Evolutionary conservation across 805 yeast genomes (phyloP), one percentile per base, ranked within the genome.

Genomic region (Myxozyma mucilagina): DNA sequence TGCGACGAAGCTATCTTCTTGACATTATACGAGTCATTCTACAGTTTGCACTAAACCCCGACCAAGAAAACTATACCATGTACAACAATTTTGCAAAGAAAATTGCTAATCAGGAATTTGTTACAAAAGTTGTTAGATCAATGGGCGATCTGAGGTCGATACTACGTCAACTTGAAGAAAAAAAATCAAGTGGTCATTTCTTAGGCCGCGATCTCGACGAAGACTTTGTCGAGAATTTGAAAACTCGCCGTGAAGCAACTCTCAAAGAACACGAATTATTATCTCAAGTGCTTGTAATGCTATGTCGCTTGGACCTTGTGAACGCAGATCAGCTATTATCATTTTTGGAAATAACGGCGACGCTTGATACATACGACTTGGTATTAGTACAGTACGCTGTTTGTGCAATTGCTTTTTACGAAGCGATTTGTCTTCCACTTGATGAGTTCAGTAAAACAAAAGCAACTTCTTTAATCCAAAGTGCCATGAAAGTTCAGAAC

Each of bases 1-100:
- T 83, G 55, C 81, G 97, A 67, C 80, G 87, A 55, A 87, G 84
- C 68, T 87, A 83, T 64, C 84, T 92, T n/a, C 73, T 93, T 45
- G 89, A 87, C 59, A 61, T 67, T n/a, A 24, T 66, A 8, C 60
- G 70, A 14, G 38, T 48, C 6, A 52, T 74, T 3, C 61, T 67
- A 7, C 24, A 47, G 38, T 45, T 59, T 16, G 34, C 47, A 18
- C n/a, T 49, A 16, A 34, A 38, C 14, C 48, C 50, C 3, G 47
- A 36, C 4, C 9, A n/a, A 34, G 31, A 18, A 41, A 38, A 61
- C 35, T 45, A 65, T 6, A 50, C 59, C 29, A 58, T 65, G 32
- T 60, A 59, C 31, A 56, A 61, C 11, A 55, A 57, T 5, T 47
- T 42, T 11, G 58, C 56, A 9, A 60, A 54, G 32, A 29, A 55